Evolutionary conservation across 176 grass and related monocot species (phyloP), one percentile per base, ranked within the genome.

Genomic region (Cenchrus americanus): DNA sequence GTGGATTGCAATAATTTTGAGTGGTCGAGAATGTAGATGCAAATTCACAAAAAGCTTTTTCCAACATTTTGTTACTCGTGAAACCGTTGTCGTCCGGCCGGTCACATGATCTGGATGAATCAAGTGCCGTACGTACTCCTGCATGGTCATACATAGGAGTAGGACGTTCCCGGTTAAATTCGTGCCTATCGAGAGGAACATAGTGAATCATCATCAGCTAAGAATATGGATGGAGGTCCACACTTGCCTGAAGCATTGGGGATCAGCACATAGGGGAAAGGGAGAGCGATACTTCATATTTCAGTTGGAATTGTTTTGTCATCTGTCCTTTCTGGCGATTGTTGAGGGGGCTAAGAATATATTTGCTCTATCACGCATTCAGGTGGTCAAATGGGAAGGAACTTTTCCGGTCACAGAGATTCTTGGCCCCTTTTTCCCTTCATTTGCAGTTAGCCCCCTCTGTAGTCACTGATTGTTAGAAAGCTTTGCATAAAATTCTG

Each of bases 361-460:
- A 81, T 83, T 72, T 71, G 71, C 51, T 68, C 65, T 71, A 76
- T 50, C 69, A 40, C 67, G 34, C 50, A 37, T 69, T 81, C 80
- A 72, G 80, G 51, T 81, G 87, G 87, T 89, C 84, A 84, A 84
- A 87, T 84, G 43, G 58, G 80, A 84, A 87, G 40, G 80, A 47
- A 57, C 80, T 59, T 76, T 62, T 68, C 67, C 61, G 62, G 82
- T 58, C 58, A 62, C 51, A 30, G 27, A 63, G 17, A 76, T 67
- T 55, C 63, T 54, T 48, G 6, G 10, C 49, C 7, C 14, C 26
- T 1, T 86, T 62, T 15, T 40, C 15, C 41, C 34, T 62, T 21
- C 71, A 57, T 82, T 77, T 66, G 41, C 44, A 50, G 49, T 82
- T 65, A 61, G 6, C 47, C 10, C 64, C 27, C 26, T 7, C 48